A percentile compares a stretch with the other conserved stretches of the same genome.
These are phyloP conservation scores for Grosmannia clavigera DNA, from an alignment of 2,329 filamentous ascomycete species.

Conservation along the genomic window DNA sequence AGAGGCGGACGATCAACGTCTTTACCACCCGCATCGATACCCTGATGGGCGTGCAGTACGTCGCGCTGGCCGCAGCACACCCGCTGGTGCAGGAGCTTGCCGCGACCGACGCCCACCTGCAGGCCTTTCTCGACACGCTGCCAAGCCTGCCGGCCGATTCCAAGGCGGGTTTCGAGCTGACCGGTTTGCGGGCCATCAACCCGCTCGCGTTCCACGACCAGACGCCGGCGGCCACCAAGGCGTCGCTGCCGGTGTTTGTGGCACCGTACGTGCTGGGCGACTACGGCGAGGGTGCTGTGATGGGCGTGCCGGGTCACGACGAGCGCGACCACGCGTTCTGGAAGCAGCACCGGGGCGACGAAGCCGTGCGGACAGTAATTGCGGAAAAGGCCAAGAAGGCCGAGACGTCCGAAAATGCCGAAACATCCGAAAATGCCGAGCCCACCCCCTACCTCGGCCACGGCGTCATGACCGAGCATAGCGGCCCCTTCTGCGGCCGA, in stretches of 20 bases:
- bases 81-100: conserved; percentile 48
- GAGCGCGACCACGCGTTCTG: conserved; percentile 68
- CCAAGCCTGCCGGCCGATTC: conserved; percentile 40
- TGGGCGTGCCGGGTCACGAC: conserved; percentile 87
- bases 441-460: conserved; percentile 45
- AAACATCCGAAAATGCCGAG: conserved; percentile 25
- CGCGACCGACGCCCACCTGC: conserved; percentile 47
- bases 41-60: conserved; percentile 73
- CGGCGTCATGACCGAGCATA: conserved; percentile 55
- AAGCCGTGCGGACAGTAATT: conserved; percentile 53
- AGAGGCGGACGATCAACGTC: conserved; percentile 41
- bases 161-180: conserved; percentile 57
- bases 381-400: conserved; percentile 23
- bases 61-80: conserved; percentile 66
- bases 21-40: conserved; percentile 83
- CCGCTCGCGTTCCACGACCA: conserved; percentile 47
- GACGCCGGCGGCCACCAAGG: conserved; percentile 36
- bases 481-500: conserved; percentile 52
- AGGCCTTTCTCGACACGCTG: conserved; percentile 54
- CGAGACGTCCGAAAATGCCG: conserved; percentile 22
- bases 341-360: conserved; percentile 51
- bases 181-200: conserved; percentile 48
- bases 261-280: conserved; percentile 77
- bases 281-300: conserved; percentile 78
- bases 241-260: conserved; percentile 61